These are phyloP conservation scores for Tricladium varicosporioides DNA, from an alignment of 2,329 filamentous ascomycete genomes.

Conservation along the genomic window DNA sequence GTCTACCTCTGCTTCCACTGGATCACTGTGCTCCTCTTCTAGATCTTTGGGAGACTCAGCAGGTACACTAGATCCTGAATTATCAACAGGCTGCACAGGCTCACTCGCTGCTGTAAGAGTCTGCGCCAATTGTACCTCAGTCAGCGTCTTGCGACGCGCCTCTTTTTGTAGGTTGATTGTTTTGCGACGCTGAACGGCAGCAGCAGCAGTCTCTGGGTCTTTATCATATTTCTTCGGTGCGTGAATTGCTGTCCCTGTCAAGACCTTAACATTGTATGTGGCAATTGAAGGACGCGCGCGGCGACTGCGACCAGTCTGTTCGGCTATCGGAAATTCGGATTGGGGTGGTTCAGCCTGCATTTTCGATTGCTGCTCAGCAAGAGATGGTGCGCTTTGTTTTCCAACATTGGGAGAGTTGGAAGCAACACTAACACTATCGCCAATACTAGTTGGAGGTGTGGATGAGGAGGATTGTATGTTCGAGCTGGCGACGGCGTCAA, in stretches of 20 bases:
- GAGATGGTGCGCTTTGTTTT: constrained; percentile 6
- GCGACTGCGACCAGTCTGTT: constrained; percentile 46
- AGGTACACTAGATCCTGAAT: too few relatives aligned
- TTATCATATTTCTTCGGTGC: constrained; percentile 42
- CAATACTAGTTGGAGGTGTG: constrained; percentile 66
- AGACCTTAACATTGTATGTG: constrained; percentile 65
- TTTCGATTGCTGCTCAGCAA: background rate
- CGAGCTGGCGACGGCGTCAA: constrained; percentile 24
- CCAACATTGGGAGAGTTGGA: constrained; percentile 40
- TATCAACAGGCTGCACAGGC: constrained; percentile 2
- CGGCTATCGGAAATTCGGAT: background rate
- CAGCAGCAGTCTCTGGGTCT: constrained; percentile 36
- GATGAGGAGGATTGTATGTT: constrained; percentile 31
- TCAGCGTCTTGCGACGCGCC: constrained; percentile 44
- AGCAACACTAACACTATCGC: constrained; percentile 58
- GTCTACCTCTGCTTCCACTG: constrained; percentile 28
- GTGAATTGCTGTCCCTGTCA: constrained; percentile 61
- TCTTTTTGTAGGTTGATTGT: constrained; percentile 33
- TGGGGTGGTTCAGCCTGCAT: background rate
- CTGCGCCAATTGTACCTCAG: constrained; percentile 36
- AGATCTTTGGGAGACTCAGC: too few relatives aligned
- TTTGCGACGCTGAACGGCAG: constrained; percentile 38
- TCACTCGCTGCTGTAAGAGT: constrained; percentile 33
- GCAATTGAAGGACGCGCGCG: constrained; percentile 55
- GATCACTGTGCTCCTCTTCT: constrained; percentile 8